Base-by-base conservation (phyloP, 2,329 filamentous ascomycete genomes). In the Claviceps sp. region DNA sequence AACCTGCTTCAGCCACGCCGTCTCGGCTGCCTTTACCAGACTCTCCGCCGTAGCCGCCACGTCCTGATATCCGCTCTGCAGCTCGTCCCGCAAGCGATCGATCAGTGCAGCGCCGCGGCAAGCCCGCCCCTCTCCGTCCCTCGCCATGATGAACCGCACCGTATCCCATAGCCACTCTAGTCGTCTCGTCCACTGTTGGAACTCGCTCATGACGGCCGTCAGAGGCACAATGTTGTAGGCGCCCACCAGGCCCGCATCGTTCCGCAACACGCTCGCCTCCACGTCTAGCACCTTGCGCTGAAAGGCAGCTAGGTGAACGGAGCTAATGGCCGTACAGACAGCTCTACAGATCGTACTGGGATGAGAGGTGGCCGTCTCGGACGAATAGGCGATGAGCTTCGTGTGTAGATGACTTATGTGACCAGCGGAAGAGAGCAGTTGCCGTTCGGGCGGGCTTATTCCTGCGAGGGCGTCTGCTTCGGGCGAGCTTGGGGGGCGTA, bases 191-290 rank as follows among this genome's bases (percentile, higher is more conserved):
- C 91, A 97, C 44, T 79, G 84, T n/a, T 85, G 82, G 61, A 97
- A 96, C 61, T 93, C 85, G 5, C 78, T 79, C 29, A 95, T 82
- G 20, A 97, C 77, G 1, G 83, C 84, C 48, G 93, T 94, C 59
- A 98, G 69, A 2, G 93, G 91, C 22, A 97, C 91, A 55, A 95
- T 94, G 55, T 91, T 85, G 65, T 96, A 95, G 1, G 87, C 91
- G 43, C 91, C 91, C 1, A 97, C 91, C 53, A 87, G 79, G 6
- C 74, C 79, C 2, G 89, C 77, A 70, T 96, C 88, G 60, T 82
- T 80, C 45, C 75, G 78, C 49, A 97, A 70, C 26, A 98, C 86
- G 13, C 77, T 77, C 52, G 77, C 78, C 68, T 98, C 93, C 4
- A 96, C 88, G 50, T 89, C 80, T 8, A 97, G 72, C 5, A 97